phyloP scores from a whole-genome alignment of 345 rosid genomes.

The Eucalyptus guilfoylei region DNA sequence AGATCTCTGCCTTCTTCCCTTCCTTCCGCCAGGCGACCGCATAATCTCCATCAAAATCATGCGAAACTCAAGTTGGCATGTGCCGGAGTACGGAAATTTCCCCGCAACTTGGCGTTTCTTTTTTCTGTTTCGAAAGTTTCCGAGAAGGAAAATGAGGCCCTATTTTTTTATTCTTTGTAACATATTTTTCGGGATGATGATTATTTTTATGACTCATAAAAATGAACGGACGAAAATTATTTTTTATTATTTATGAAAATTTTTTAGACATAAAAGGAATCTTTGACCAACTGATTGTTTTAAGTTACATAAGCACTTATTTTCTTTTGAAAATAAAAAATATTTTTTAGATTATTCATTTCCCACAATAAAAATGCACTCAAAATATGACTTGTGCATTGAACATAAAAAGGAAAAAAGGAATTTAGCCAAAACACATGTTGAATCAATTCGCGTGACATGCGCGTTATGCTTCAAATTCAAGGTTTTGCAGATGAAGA shows the following conservation, averaged over 20 bases:
- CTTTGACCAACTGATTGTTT: neutral
- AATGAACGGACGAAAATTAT: neutral
- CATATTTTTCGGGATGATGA: rapidly evolving
- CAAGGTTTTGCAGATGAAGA: neutral
- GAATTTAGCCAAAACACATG: neutral
- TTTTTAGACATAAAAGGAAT: too few relatives aligned
- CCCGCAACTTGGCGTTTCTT: neutral
- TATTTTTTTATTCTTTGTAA: too few relatives aligned
- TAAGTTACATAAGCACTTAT: rapidly evolving
- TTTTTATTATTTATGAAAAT: too few relatives aligned
- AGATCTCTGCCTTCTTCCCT: neutral
- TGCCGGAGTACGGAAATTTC: neutral
- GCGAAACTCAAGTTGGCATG: neutral
- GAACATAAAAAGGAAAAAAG: neutral
- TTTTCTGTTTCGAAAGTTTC: too few relatives aligned
- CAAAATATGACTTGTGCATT: neutral
- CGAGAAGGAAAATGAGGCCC: too few relatives aligned
- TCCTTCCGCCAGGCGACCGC: neutral
- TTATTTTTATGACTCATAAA: neutral
- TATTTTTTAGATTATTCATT: too few relatives aligned
- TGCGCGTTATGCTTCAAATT: neutral
- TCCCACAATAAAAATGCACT: rapidly evolving
- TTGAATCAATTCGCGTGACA: rapidly evolving
- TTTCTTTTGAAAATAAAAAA: too few relatives aligned
- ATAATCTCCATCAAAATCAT: too few relatives aligned